These are phyloP conservation scores for Neurospora sp. DNA, from an alignment of 495 filamentous ascomycete species.

Conservation along the genomic window DNA sequence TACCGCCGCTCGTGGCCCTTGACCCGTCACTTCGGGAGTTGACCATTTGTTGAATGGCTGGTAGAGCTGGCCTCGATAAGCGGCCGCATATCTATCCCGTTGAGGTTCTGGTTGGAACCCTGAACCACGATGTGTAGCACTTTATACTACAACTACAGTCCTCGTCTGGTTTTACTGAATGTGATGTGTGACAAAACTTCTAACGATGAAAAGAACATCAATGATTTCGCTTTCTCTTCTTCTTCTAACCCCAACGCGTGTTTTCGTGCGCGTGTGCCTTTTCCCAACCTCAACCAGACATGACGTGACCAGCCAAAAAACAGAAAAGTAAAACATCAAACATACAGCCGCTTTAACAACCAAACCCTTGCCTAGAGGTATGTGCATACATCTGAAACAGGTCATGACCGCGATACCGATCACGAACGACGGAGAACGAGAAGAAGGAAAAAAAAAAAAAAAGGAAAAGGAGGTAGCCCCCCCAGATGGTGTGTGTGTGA, in stretches of 20 bases:
- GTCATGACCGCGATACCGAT: no score
- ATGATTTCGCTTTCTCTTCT: background rate
- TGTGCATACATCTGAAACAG: background rate
- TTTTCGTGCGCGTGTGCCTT: background rate
- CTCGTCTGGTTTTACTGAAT: no score
- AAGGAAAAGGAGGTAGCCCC: no score
- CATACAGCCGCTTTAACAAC: background rate
- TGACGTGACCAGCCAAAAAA: background rate
- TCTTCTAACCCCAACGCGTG: background rate
- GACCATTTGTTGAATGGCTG: background rate
- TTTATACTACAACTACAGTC: background rate
- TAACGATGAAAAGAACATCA: background rate
- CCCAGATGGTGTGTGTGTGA: background rate
- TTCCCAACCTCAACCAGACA: background rate
- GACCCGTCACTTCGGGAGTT: background rate
- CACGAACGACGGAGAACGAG: no score
- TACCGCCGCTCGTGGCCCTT: background rate
- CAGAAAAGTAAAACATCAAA: background rate
- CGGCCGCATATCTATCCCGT: background rate
- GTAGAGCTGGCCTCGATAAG: background rate
- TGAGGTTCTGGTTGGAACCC: background rate
- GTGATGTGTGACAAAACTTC: no score
- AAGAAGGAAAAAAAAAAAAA: no score
- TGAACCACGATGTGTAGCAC: background rate
- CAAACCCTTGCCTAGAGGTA: background rate